These are phyloP conservation scores for Rhododendron vialii DNA, from an alignment of 148 eudicot species.

Conservation along the genomic window DNA sequence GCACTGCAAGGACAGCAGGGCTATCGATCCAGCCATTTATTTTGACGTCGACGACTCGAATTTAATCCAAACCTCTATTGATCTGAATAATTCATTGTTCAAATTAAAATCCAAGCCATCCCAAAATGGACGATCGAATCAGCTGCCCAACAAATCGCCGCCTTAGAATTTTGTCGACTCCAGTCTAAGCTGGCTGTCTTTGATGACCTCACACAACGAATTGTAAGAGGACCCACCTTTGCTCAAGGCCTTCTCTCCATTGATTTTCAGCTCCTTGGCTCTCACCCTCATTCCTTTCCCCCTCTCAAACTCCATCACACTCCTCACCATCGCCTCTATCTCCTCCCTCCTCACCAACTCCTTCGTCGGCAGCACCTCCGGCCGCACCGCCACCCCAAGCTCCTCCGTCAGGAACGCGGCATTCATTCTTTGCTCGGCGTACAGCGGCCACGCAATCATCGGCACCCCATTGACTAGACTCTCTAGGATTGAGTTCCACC, in stretches of 20 bases:
- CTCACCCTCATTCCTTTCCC: constrained; percentile 14
- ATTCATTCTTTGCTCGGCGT: constrained; percentile 29
- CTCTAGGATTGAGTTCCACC: constrained; percentile 26
- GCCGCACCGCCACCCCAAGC: constrained; percentile 18
- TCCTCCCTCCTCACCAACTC: constrained; percentile 6
- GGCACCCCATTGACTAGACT: constrained; percentile 20
- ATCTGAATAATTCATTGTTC: no score
- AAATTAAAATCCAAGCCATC: no score
- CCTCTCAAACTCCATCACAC: constrained; percentile 17
- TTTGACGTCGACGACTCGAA: no score
- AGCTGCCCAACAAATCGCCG: accelerated
- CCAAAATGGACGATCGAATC: no score
- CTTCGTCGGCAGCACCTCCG: neutral
- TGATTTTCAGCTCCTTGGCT: constrained; percentile 14
- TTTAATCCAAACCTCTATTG: no score
- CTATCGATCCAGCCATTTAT: no score
- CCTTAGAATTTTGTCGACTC: neutral
- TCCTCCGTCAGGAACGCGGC: constrained; percentile 17
- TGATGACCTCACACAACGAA: neutral
- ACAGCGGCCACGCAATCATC: constrained; percentile 22
- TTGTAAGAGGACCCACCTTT: constrained; percentile 14
- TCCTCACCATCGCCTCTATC: constrained; percentile 21
- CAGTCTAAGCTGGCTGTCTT: neutral
- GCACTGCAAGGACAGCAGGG: no score
- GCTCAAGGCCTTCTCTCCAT: constrained; percentile 1